Evolutionary conservation across 495 filamentous ascomycete species (phyloP), one percentile per base, ranked within the genome.

Genomic region (Penicillium simplicissimum): DNA sequence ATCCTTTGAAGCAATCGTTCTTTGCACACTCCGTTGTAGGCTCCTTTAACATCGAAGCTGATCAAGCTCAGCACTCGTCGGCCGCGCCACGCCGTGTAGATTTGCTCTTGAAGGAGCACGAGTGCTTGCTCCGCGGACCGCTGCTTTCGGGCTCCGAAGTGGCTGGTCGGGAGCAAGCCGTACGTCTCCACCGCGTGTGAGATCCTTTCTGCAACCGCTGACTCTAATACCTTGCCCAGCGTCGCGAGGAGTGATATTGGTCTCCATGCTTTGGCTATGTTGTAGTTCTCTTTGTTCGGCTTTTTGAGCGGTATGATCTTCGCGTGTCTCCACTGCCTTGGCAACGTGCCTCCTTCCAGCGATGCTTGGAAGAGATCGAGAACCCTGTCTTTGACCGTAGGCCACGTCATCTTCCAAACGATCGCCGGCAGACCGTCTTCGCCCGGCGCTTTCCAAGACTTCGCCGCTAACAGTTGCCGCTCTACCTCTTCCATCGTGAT

Each of bases 21-120:
- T 54, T 69, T 75, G 42, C 53, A 67, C 13, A 80, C 74, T 6
- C 72, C 60, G 42, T 79, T 78, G 58, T 77, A 80, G 45, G 71
- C 77, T 11, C 75, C 75, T 62, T 78, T 77, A 17, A 78, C 71
- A 67, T 80, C 73, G 51, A 79, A 78, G 57, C 63, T 73, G 55
- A 78, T 67, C 53, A 79, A n/a, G 42, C 65, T 74, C 37, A 68
- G 47, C 70, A 42, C 38, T 25, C 55, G 55, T 42, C 60, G 54
- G 31, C n/a, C n/a, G n/a, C n/a, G n/a, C n/a, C n/a, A n/a, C n/a
- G n/a, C n/a, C n/a, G n/a, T n/a, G n/a, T n/a, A n/a, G n/a, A n/a
- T n/a, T n/a, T n/a, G n/a, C n/a, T n/a, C n/a, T n/a, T n/a, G n/a
- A n/a, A n/a, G n/a, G n/a, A n/a, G n/a, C n/a, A n/a, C n/a, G n/a